Conservation (phyloP, 495 filamentous ascomycete species). For the Xylaria acuta region DNA sequence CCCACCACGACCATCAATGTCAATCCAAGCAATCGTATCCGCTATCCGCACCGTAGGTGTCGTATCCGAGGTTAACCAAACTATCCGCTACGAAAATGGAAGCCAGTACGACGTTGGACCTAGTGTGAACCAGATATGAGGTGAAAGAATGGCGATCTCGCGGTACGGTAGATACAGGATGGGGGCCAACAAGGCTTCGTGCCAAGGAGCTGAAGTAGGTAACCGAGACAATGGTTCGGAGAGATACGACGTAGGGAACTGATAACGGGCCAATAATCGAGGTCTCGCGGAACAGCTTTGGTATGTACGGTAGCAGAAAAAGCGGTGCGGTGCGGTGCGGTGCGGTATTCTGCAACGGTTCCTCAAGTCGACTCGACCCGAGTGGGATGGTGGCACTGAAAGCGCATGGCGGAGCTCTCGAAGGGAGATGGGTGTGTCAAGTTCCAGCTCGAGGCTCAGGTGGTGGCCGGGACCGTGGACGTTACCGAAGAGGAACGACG, state of each 20-base stretch:
- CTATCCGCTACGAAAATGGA: neutral
- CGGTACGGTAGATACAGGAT: constrained; percentile 1
- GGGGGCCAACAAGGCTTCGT: constrained; percentile 9
- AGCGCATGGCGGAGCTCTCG: constrained; percentile 22
- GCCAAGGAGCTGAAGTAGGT: constrained; percentile 30
- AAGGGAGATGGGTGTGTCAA: constrained; percentile 10
- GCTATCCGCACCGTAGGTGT: neutral
- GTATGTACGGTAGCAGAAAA: constrained; percentile 7
- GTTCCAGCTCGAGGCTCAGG: constrained; percentile 9
- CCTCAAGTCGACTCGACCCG: constrained; percentile 32
- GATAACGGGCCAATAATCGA: constrained; percentile 21
- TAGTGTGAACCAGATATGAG: neutral
- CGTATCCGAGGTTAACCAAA: constrained; percentile 3
- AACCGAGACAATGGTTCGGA: constrained; percentile 33
- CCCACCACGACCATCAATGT: neutral
- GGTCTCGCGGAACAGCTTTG: neutral
- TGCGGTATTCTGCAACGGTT: constrained; percentile 21
- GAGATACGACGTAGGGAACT: constrained; percentile 28
- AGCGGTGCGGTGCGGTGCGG: constrained; percentile 8
- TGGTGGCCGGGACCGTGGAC: neutral
- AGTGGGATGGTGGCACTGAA: constrained; percentile 19
- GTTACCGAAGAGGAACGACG: constrained; percentile 7
- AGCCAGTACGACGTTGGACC: constrained; percentile 5
- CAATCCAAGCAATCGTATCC: neutral
- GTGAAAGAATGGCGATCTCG: neutral